Evolutionary conservation across 768 basidiomycete genomes (phyloP), one percentile per base, ranked within the genome.

Genomic region (Mycena haematopus): DNA sequence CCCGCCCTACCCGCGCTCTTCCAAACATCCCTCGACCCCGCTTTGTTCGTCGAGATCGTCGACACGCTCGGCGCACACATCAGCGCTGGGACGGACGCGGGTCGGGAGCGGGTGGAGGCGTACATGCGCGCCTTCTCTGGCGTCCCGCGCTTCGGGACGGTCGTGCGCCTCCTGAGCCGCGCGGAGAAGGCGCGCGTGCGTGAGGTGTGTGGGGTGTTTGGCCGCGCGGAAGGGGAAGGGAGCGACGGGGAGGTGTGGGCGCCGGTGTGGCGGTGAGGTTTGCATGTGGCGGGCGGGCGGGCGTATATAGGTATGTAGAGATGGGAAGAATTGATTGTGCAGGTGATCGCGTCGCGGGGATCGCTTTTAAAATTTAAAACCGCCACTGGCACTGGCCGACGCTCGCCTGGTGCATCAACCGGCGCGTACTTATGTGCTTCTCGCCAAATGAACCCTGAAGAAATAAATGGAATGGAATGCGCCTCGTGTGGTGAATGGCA

Each of bases 11-110:
- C 91, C 0, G 66, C 78, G 1, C 73, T 94, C 40, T 92, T 90
- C 75, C 82, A 88, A 68, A 84, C 79, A 0, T 90, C 90, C 0
- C 79, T 94, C 33, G 92, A 93, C 46, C 84, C 92, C 0, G 68
- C 79, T 1, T 68, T 90, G 27, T 81, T 94, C 19, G 77, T 78
- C 2, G 83, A 85, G 1, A 77, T 93, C 22, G 71, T 93, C 25
- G 75, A 79, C 29, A 82, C 80, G 3, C 84, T 92, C 65, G 72
- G 70, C 9, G 68, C 69, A 68, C 73, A 31, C 29, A 31, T 9
- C 29, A 31, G 13, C 72, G 65, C 59, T 46, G 63, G 44, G 4
- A 60, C 59, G 2, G 46, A 65, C n/a, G 45, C 59, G 3, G 49
- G 63, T 17, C 40, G 62, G 25, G 49, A 72, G 50, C 4, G 45